Base-by-base conservation (phyloP, 371 early-diverging fungal species). In the Mucor lusitanicus region DNA sequence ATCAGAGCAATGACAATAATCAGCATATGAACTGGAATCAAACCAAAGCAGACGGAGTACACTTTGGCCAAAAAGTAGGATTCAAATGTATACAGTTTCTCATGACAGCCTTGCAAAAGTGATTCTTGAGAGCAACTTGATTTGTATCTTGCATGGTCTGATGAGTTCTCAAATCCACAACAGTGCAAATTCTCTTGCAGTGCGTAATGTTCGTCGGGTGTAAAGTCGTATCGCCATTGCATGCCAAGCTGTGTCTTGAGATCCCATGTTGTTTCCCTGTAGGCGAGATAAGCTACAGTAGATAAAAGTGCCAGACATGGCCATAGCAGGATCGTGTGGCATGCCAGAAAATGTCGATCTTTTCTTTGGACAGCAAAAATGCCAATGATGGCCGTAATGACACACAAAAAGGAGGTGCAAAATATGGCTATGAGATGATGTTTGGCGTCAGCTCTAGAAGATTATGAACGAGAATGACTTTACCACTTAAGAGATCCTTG, bases 31-130 rank as follows among this genome's bases (percentile, higher is more conserved):
- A 60, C 3, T 33, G 60, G 60, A 27, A 60, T 40, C 7, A 60
- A 19, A 9, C 17, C 60, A 23, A 60, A 44, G n/a, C 72, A 61
- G 0, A 62, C 40, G 3, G 63, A 71, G 37, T 72, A 74, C 0
- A 66, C 65, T 25, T 46, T 73, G 13, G 59, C 35, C 13, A 78
- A 59, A 30, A 78, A 75, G 23, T 46, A 13, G 13, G 59, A 55
- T 62, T 75, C 68, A 60, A 60, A 60, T 28, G 27, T 28, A 13
- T 64, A 63, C 30, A 73, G 44, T 59, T 75, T 78, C 56, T 73
- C 37, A n/a, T 67, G 64, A 42, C 79, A 78, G n/a, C 79, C 79
- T 28, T 75, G 79, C 25, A 78, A 37, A 6, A 78, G 59, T 1
- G 76, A 75, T 40, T 40, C 40, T 17, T 40, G 40, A 40, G 40